Evolutionary conservation across 2,329 filamentous ascomycete genomes (phyloP), one percentile per base, ranked within the genome.

Genomic region (Neonectria ditissima): DNA sequence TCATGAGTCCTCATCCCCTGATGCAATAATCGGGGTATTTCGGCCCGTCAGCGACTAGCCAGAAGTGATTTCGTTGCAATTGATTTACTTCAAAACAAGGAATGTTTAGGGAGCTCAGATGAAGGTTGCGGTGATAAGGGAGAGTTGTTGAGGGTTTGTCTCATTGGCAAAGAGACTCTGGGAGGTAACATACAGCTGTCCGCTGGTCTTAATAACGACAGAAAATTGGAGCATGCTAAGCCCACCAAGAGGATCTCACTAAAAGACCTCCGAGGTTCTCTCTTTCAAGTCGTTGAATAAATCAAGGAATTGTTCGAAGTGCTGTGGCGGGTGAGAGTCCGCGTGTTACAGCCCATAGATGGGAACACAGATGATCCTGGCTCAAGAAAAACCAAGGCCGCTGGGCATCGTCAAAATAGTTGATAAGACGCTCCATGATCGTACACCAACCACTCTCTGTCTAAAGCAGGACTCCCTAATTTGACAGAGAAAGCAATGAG

Each of bases 71-170:
- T 89, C 87, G 20, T 79, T 73, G 28, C 80, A 82, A 11, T 81
- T 82, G 43, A 82, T 82, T 71, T 89, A 88, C 37, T 82, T 78
- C 0, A 85, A 83, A 0, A 85, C 82, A 0, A 88, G 79, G 2
- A 88, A 73, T 0, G 85, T 85, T 86, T 87, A 89, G 0, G 86
- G 87, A 24, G 83, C 85, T n/a, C 86, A 81, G 30, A 89, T 84
- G 2, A 87, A 76, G 0, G 86, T 87, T 0, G 87, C 85, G 3
- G 85, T 77, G 86, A 10, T 89, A 10, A 10, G 81, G 80, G 43
- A 9, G 81, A 80, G 44, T 81, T 83, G 2, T 72, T 77, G 13
- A 75, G 74, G 48, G 75, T 71, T 48, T 70, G 59, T 52, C 71
- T 63, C 37, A 80, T 74, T 1, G 79, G 77, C 43, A 88, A 80